phyloP scores from a whole-genome alignment of 1,284 basidiomycete genomes.

The Tranzscheliella williamsii region DNA sequence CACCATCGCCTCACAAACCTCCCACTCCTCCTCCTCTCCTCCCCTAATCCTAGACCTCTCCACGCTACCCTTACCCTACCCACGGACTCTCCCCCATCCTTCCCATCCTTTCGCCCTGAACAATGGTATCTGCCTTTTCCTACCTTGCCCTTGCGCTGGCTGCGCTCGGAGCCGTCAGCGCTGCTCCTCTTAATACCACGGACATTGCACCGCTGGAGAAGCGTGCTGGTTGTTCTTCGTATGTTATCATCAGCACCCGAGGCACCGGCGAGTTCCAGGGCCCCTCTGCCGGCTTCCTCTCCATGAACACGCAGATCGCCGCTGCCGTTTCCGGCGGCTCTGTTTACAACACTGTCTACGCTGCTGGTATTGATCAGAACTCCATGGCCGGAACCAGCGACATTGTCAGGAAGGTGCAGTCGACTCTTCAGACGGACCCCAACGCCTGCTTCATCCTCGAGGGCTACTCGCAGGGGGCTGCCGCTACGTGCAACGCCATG shows the following conservation, averaged over 20 bases:
- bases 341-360: slow-evolving; percentile 56
- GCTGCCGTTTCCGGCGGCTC: slow-evolving; percentile 26
- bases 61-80: no score
- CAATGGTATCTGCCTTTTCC: no score
- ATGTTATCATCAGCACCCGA: slow-evolving; percentile 55
- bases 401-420: slow-evolving; percentile 24
- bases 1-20: no score
- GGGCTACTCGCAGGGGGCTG: slow-evolving; percentile 52
- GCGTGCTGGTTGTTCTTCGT: slow-evolving; percentile 15
- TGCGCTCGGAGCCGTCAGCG: no score
- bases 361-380: slow-evolving; percentile 45
- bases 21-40: no score
- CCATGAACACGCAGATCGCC: slow-evolving; percentile 38
- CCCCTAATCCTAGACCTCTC: no score
- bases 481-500: slow-evolving; percentile 54
- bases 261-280: slow-evolving; percentile 58
- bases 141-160: no score
- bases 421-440: slow-evolving; percentile 12
- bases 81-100: no score
- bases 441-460: slow-evolving; percentile 32
- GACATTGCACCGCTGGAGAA: no score
- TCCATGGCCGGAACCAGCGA: slow-evolving; percentile 45
- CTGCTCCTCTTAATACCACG: no score
- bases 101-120: no score
- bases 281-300: slow-evolving; percentile 36